Evolutionary conservation across 2,329 filamentous ascomycete genomes (phyloP), one percentile per base, ranked within the genome.

Genomic region (Hypoxylon sp.): DNA sequence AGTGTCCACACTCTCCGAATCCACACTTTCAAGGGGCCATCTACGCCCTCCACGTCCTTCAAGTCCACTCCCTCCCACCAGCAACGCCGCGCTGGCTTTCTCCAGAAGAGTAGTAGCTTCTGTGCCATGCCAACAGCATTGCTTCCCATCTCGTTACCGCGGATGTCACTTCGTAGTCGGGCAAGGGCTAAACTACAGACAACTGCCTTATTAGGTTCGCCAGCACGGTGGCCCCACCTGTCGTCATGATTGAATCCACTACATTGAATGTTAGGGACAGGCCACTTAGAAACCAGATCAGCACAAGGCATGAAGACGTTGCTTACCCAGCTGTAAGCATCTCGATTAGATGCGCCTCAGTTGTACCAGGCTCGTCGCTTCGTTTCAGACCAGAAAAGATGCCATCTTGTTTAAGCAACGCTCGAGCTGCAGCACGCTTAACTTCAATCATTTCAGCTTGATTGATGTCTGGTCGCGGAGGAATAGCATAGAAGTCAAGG

Each of bases 1-100:
- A 99, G 86, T 65, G 96, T 99, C 96, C 96, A 99, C 65, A 99
- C 96, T 75, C 96, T 89, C 77, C 96, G 87, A 79, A 99, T 98
- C 96, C 96, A 99, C 64, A 99, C 94, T 82, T 99, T 99, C 73
- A 99, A 86, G 79, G 91, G 93, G 57, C 94, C 95, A 56, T 97
- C 89, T 6, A 98, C 91, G 13, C 96, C 96, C 55, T 97, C 93
- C 11, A 99, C 92, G 71, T 93, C 86, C 17, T 96, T 89, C 48
- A 99, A 85, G 79, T 98, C 94, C 38, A 99, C 92, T 23, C 96
- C 96, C 80, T 99, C 96, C 96, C 96, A 99, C 96, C 96, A 99
- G 84, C 96, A 99, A 79, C 96, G 88, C 67, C 96, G 86, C 13
- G 96, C 96, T 14, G 96, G 96, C 82, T 99, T 99, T 72, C 96